phyloP scores from a whole-genome alignment of 2,329 filamentous ascomycete genomes.

The Aspergillus fijiensis region DNA sequence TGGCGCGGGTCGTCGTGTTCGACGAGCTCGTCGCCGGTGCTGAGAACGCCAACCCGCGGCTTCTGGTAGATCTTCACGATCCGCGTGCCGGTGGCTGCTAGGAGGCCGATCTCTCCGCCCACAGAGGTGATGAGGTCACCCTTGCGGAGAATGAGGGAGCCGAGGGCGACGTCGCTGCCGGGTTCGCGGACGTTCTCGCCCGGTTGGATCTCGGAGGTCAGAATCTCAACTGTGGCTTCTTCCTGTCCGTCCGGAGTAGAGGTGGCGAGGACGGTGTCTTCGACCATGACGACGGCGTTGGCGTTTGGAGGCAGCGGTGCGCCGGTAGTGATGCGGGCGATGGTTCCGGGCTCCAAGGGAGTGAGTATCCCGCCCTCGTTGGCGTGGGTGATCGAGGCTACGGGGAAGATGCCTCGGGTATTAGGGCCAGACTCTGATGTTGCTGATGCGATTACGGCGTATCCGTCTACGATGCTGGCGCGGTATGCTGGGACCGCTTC shows the following conservation, averaged over 20 bases:
- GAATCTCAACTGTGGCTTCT: slow-evolving; percentile 83
- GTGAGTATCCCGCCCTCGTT: slow-evolving; percentile 65
- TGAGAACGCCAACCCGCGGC: slow-evolving; percentile 81
- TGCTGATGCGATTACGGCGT: slow-evolving; percentile 68
- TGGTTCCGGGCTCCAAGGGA: slow-evolving; percentile 67
- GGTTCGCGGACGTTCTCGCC: slow-evolving; percentile 90
- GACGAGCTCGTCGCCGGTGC: slow-evolving; percentile 93
- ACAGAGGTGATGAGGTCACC: slow-evolving; percentile 82
- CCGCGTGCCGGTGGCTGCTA: slow-evolving; percentile 77
- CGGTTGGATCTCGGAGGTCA: slow-evolving; percentile 70
- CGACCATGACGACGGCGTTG: slow-evolving; percentile 93
- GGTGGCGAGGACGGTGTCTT: slow-evolving; percentile 77
- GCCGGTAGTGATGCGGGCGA: slow-evolving; percentile 91
- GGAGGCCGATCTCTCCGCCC: slow-evolving; percentile 85
- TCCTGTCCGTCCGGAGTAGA: slow-evolving; percentile 78
- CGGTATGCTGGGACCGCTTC: slow-evolving; percentile 91
- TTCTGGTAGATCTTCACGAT: slow-evolving; percentile 71
- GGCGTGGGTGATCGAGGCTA: slow-evolving; percentile 83
- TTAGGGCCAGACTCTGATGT: slow-evolving; percentile 55
- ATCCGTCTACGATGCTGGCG: slow-evolving; percentile 96
- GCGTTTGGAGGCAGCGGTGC: slow-evolving; percentile 86
- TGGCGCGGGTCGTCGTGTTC: slow-evolving; percentile 62
- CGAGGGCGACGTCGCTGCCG: slow-evolving; percentile 78
- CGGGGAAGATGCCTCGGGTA: slow-evolving; percentile 78
- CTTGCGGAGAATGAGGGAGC: slow-evolving; percentile 67